Conservation (phyloP, 1,284 basidiomycete genomes). For the Ganoderma boninense region DNA sequence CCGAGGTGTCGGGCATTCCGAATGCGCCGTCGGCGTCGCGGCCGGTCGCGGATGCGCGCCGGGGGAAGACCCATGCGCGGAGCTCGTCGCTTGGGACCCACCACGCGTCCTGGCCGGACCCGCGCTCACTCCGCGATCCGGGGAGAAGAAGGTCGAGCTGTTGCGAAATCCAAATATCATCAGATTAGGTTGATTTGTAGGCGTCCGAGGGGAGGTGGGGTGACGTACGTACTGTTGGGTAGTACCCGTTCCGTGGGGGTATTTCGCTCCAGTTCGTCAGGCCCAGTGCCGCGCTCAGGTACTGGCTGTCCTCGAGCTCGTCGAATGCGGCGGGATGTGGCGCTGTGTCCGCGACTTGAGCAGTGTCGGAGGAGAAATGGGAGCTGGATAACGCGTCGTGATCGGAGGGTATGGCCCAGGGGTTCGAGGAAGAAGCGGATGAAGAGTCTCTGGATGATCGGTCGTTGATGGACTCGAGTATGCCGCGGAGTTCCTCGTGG, state of each 20-base stretch:
- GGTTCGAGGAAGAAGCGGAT: conserved; percentile 19
- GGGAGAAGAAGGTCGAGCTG: background rate
- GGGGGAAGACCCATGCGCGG: conserved; percentile 8
- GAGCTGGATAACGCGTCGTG: background rate
- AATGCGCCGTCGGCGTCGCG: background rate
- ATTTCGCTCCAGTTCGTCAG: conserved; percentile 17
- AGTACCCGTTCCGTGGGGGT: conserved; percentile 11
- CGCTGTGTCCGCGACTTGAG: background rate
- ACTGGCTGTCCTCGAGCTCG: conserved; percentile 11
- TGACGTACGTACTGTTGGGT: conserved; percentile 3
- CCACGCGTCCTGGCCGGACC: conserved; percentile 2
- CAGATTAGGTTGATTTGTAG: background rate
- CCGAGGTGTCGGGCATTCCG: background rate
- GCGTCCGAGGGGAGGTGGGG: background rate
- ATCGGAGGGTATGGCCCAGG: background rate
- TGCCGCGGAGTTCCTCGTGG: background rate
- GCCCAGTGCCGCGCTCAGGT: conserved; percentile 9
- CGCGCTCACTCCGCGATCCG: background rate
- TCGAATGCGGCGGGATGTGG: background rate
- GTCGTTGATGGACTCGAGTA: background rate
- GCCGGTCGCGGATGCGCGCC: background rate
- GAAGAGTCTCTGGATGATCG: background rate
- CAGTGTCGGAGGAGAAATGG: background rate
- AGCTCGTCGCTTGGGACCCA: conserved; percentile 9
- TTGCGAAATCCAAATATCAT: background rate